These are phyloP conservation scores for Fusarium veterinarium DNA, from an alignment of 2,329 filamentous ascomycete genomes.

Conservation along the genomic window DNA sequence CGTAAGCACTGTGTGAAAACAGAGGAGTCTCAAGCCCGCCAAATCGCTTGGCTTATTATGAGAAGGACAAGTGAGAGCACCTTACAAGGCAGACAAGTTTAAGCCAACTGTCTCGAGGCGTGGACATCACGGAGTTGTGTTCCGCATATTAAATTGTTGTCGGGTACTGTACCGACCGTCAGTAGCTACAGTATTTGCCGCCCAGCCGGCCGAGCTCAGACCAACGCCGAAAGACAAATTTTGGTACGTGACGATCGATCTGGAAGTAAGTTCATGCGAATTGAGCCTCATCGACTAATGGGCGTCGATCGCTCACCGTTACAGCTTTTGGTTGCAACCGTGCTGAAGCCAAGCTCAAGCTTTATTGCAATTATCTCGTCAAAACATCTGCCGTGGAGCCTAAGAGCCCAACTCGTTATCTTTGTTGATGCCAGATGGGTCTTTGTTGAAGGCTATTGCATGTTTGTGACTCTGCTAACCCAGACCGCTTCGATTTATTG, in stretches of 20 bases:
- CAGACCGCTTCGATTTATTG: constrained; percentile 26
- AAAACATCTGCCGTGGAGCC: constrained; percentile 5
- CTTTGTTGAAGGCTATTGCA: background rate
- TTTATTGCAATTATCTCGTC: constrained; percentile 2
- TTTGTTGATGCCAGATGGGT: constrained; percentile 32
- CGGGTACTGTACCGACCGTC: constrained; percentile 6
- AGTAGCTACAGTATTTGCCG: background rate
- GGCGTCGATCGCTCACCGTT: constrained; percentile 15
- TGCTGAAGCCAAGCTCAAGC: constrained; percentile 31
- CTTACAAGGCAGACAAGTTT: constrained; percentile 6
- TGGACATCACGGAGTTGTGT: constrained; percentile 11
- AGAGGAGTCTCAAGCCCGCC: constrained; percentile 7
- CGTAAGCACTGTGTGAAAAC: constrained; percentile 25
- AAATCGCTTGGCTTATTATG: constrained; percentile 1
- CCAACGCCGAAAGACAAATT: constrained; percentile 1
- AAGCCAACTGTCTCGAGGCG: background rate
- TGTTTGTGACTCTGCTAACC: background rate
- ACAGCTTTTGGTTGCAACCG: constrained; percentile 13
- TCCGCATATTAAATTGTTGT: constrained; percentile 15
- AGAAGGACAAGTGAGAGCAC: constrained; percentile 21
- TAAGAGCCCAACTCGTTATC: constrained; percentile 19
- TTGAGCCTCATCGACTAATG: constrained; percentile 34
- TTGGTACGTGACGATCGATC: constrained; percentile 25
- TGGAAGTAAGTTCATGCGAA: constrained; percentile 21
- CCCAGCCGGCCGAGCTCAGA: background rate